Percentiles rank a stretch among this genome's conserved stretches.
Conservation (phyloP, 495 filamentous ascomycete species). For the Xeromyces bisporus region DNA sequence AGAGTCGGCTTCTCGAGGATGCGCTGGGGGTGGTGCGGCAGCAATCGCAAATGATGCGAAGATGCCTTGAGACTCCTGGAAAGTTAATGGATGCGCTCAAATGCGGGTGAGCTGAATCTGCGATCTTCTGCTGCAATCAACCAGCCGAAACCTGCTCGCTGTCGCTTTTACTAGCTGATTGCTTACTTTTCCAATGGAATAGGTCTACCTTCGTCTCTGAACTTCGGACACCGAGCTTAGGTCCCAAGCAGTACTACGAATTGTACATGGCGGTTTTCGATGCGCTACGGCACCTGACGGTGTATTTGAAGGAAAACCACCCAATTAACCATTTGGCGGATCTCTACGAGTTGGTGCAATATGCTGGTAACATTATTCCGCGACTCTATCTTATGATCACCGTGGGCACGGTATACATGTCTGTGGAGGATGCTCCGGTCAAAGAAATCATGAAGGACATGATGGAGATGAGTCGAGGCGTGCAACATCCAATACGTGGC, state of each 20-base stretch:
- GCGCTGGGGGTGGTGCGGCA: slow-evolving; percentile 90
- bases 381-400: slow-evolving; percentile 97
- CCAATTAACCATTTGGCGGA: slow-evolving; percentile 96
- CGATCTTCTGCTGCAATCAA: slow-evolving; percentile 14
- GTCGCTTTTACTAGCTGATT: background rate
- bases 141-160: slow-evolving; percentile 9
- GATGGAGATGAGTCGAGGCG: slow-evolving; percentile 99
- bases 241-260: slow-evolving; percentile 98
- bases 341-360: slow-evolving; percentile 95
- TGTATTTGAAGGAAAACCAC: slow-evolving; percentile 92
- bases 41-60: slow-evolving; percentile 90
- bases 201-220: slow-evolving; percentile 97
- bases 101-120: slow-evolving; percentile 59
- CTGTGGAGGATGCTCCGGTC: slow-evolving; percentile 91
- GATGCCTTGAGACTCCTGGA: slow-evolving; percentile 88
- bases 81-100: slow-evolving; percentile 99
- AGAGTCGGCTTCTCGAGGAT: slow-evolving; percentile 89
- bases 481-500: slow-evolving; percentile 90
- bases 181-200: slow-evolving; percentile 8
- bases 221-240: slow-evolving; percentile 83
- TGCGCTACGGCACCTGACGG: slow-evolving; percentile 86
- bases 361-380: slow-evolving; percentile 95
- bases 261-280: slow-evolving; percentile 99
- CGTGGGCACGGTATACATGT: slow-evolving; percentile 97
- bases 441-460: slow-evolving; percentile 99